Evolutionary conservation across 768 basidiomycete species (phyloP).

Genomic region (Plicaturopsis crispa): DNA sequence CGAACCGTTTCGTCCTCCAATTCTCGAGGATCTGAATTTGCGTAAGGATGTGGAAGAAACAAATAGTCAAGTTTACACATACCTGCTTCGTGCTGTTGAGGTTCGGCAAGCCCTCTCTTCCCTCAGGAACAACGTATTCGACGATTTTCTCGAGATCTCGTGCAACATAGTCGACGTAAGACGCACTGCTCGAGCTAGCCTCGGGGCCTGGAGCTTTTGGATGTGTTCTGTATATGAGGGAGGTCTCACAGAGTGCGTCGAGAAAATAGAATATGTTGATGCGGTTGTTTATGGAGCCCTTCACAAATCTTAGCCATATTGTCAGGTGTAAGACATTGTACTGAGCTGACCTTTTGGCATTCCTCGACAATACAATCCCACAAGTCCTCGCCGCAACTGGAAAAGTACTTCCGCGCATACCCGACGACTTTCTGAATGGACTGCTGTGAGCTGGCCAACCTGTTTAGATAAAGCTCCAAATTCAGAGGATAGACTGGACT

Average conservation of each 20-base stretch:
- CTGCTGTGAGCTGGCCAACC: constrained; percentile 59
- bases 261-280: constrained; percentile 92
- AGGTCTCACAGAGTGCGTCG: constrained; percentile 80
- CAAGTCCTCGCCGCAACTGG: constrained; percentile 81
- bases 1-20: constrained; percentile 79
- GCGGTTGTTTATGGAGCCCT: constrained; percentile 86
- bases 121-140: constrained; percentile 80
- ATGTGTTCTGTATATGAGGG: constrained; percentile 58
- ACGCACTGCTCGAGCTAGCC: constrained; percentile 31
- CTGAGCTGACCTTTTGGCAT: constrained; percentile 64
- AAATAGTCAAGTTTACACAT: constrained; percentile 9
- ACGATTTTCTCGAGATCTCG: constrained; percentile 77
- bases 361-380: constrained; percentile 94
- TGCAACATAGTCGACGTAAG: constrained; percentile 72
- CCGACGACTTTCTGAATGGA: constrained; percentile 85
- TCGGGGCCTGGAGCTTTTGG: constrained; percentile 30
- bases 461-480: constrained; percentile 16
- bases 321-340: background rate
- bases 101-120: constrained; percentile 83
- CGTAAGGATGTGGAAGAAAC: background rate
- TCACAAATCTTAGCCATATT: background rate
- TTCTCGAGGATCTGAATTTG: constrained; percentile 73
- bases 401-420: constrained; percentile 79
- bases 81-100: constrained; percentile 85
- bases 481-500: constrained; percentile 16